Percentiles rank a stretch among this genome's conserved stretches.
phyloP scores from a whole-genome alignment of 2,329 filamentous ascomycete genomes.

The Penicillium freii region DNA sequence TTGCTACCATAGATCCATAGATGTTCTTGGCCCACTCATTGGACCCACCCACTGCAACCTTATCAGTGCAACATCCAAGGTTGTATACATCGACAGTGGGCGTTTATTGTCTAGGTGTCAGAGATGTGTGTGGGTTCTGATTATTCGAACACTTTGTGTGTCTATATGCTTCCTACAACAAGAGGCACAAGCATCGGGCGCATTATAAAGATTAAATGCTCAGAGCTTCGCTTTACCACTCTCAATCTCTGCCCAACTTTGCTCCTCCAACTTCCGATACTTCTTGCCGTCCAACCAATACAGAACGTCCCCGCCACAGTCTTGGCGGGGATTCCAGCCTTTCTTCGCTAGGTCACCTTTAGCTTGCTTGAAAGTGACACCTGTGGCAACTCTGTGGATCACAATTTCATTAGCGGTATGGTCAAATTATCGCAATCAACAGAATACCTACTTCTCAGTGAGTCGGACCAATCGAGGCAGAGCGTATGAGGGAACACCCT shows the following conservation, averaged over 20 bases:
- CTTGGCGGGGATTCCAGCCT: slow-evolving; percentile 39
- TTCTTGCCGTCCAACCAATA: slow-evolving; percentile 46
- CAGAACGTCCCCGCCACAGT: slow-evolving; percentile 38
- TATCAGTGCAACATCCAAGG: no score
- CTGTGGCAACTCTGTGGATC: slow-evolving; percentile 42
- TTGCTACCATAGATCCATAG: no score
- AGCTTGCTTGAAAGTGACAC: slow-evolving; percentile 53
- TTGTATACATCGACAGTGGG: neutral
- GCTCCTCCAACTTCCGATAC: slow-evolving; percentile 41
- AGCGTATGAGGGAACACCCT: slow-evolving; percentile 49
- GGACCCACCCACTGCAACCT: no score
- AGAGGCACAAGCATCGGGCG: no score
- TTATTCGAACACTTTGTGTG: no score
- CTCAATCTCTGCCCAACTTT: slow-evolving; percentile 45
- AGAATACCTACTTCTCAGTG: slow-evolving; percentile 42
- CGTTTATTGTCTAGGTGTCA: neutral
- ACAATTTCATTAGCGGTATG: neutral
- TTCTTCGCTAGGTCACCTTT: slow-evolving; percentile 47
- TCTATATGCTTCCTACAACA: no score
- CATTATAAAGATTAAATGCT: slow-evolving; percentile 2
- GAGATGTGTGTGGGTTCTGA: no score
- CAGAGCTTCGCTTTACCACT: slow-evolving; percentile 45
- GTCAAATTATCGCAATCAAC: neutral
- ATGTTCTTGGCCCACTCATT: no score
- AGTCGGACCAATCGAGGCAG: slow-evolving; percentile 49